A percentile compares a stretch with the other conserved stretches of the same genome.
Evolutionary conservation across 257 asterid species (phyloP).

Genomic region (Penstemon davidsonii): DNA sequence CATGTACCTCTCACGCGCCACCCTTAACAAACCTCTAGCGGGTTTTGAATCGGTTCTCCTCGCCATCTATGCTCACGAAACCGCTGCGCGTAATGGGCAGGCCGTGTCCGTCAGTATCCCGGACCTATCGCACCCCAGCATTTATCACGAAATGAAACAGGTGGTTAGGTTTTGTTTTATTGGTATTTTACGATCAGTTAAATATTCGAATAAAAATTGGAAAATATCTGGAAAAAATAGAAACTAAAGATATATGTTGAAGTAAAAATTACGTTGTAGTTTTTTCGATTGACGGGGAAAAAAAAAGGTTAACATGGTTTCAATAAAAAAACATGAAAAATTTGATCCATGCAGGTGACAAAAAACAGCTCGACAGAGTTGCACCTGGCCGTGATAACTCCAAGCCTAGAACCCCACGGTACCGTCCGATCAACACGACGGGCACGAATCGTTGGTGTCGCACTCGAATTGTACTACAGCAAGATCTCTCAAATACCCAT

Average conservation of each 20-base stretch:
- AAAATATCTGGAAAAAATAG: too few species aligned
- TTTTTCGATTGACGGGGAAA: too few species aligned
- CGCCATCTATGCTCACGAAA: conserved; percentile 77
- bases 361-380: conserved; percentile 58
- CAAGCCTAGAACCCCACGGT: conserved; percentile 64
- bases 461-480: conserved; percentile 55
- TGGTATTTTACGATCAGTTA: too few species aligned
- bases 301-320: too few species aligned
- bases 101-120: conserved; percentile 64
- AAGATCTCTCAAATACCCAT: conserved; percentile 53
- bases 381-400: conserved; percentile 61
- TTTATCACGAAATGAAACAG: conserved; percentile 73
- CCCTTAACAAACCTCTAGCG: conserved; percentile 68
- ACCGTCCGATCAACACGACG: conserved; percentile 65
- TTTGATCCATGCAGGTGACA: conserved; percentile 15
- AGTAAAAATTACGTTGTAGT: too few species aligned
- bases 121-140: conserved; percentile 65
- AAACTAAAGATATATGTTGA: too few species aligned
- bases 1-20: conserved; percentile 71
- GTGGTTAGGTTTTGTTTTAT: not conserved
- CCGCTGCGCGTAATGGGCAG: conserved; percentile 56
- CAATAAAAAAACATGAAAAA: too few species aligned
- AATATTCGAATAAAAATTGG: too few species aligned
- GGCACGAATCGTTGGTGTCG: conserved; percentile 71
- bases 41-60: conserved; percentile 83